phyloP scores from a whole-genome alignment of 495 filamentous ascomycete genomes.

The Daldinia decipiens region DNA sequence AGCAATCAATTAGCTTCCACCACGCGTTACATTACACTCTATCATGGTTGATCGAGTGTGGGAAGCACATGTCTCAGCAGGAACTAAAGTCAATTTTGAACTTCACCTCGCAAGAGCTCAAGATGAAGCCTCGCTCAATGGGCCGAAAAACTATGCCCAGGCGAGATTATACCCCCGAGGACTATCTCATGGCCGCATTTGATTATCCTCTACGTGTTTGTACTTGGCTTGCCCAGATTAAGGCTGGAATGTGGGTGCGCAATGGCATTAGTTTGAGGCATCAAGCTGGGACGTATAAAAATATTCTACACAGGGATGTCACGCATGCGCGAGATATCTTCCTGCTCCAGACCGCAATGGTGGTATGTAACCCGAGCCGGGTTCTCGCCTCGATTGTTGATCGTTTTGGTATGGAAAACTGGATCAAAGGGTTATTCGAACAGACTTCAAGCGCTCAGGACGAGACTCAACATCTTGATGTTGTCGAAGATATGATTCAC shows the following conservation, averaged over 20 bases:
- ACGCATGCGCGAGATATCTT: conserved; percentile 96
- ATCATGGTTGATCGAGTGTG: conserved; percentile 96
- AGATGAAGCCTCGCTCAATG: conserved; percentile 65
- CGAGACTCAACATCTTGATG: conserved; percentile 85
- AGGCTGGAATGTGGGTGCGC: conserved; percentile 97
- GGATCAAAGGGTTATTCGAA: conserved; percentile 84
- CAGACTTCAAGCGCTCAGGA: conserved; percentile 74
- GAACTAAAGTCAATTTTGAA: conserved; percentile 72
- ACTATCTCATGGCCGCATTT: conserved; percentile 86
- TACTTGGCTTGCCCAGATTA: conserved; percentile 97
- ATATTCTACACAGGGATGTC: conserved; percentile 86
- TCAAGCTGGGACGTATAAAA: conserved; percentile 91
- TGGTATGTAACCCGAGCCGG: conserved; percentile 82
- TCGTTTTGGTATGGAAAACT: conserved; percentile 87
- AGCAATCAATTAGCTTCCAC: conserved; percentile 94
- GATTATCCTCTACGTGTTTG: conserved; percentile 94
- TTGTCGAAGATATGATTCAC: conserved; percentile 95
- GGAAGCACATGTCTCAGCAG: conserved; percentile 74
- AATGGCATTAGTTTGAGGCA: conserved; percentile 96
- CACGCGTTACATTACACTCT: conserved; percentile 95
- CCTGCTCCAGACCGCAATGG: conserved; percentile 88
- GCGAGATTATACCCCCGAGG: conserved; percentile 67
- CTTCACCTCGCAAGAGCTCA: conserved; percentile 69
- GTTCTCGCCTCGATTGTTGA: conserved; percentile 92
- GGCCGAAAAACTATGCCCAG: conserved; percentile 62